phyloP scores from a whole-genome alignment of 371 early-diverging fungal genomes.

The Lichtheimia corymbifera region DNA sequence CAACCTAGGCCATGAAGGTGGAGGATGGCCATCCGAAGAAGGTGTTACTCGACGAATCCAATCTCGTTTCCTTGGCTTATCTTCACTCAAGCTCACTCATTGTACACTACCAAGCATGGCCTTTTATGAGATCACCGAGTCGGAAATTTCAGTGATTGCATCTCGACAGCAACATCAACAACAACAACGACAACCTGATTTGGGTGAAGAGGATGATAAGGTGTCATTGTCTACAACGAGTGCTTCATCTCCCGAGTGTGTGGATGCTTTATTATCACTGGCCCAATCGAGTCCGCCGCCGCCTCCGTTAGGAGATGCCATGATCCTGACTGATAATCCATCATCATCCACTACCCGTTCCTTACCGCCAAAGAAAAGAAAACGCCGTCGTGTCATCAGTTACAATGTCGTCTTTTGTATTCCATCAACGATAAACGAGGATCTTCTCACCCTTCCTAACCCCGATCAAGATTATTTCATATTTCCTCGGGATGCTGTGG shows the following conservation, averaged over 20 bases:
- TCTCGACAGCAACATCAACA: neutral
- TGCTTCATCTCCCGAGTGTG: slow-evolving; percentile 9
- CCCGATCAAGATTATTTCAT: slow-evolving; percentile 28
- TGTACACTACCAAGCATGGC: slow-evolving; percentile 17
- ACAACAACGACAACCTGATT: neutral
- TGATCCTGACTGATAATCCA: neutral
- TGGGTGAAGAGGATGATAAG: neutral
- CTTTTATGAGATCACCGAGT: slow-evolving; percentile 45
- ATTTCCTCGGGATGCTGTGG: slow-evolving; percentile 52
- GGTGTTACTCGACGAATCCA: slow-evolving; percentile 26
- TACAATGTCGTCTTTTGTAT: slow-evolving; percentile 32
- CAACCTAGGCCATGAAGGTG: slow-evolving; percentile 13
- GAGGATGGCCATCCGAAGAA: slow-evolving; percentile 17
- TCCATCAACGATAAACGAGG: too few relatives aligned
- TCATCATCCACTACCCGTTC: slow-evolving; percentile 4
- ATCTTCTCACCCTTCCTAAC: slow-evolving; percentile 8
- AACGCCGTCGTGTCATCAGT: slow-evolving; percentile 29
- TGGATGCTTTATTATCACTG: slow-evolving; percentile 12
- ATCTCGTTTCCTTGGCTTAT: slow-evolving; percentile 35
- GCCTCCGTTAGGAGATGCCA: neutral
- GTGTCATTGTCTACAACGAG: neutral
- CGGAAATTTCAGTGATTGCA: slow-evolving; percentile 45
- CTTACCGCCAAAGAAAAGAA: slow-evolving; percentile 45
- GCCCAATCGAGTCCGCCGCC: neutral
- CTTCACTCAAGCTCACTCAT: slow-evolving; percentile 25